A percentile compares a stretch with the other conserved stretches of the same genome.
These are phyloP conservation scores for Limnanthes douglasii DNA, from an alignment of 345 rosid species.

Conservation along the genomic window DNA sequence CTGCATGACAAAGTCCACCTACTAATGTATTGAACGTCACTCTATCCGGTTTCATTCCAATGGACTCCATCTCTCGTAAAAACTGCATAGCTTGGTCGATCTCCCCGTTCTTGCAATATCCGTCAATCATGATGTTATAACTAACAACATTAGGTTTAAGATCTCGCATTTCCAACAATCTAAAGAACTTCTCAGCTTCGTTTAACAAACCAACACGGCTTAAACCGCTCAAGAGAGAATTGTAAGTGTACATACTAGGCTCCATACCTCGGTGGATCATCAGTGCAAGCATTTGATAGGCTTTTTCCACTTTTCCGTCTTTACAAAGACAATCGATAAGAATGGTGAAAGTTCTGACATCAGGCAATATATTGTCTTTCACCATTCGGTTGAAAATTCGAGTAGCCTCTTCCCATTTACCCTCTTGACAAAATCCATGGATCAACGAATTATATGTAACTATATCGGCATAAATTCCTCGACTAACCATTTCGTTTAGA, in stretches of 20 bases:
- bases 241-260: conserved; percentile 6
- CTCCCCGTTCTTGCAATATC: conserved; percentile 11
- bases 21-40: conserved; percentile 11
- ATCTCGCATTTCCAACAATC: conserved; percentile 5
- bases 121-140: conserved; percentile 11
- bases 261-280: conserved; percentile 4
- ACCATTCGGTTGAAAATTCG: conserved; percentile 10
- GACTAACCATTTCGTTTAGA: conserved; percentile 10
- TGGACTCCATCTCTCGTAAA: conserved; percentile 7
- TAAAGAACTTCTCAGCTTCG: conserved; percentile 8
- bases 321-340: conserved; percentile 12
- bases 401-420: conserved; percentile 12
- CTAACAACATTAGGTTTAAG: conserved; percentile 6
- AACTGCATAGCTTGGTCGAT: conserved; percentile 9
- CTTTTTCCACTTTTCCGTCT: conserved; percentile 3
- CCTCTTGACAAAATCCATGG: conserved; percentile 9
- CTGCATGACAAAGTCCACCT: conserved; percentile 6
- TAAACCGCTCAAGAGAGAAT: conserved; percentile 9
- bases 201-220: conserved; percentile 9
- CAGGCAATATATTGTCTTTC: conserved; percentile 9
- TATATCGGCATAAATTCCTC: conserved; percentile 5
- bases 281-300: neutral
- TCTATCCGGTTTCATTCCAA: conserved; percentile 9
- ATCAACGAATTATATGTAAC: conserved; percentile 7
- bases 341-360: conserved; percentile 9